Base-by-base conservation (phyloP, 192 early-diverging fungal species). In the Coemansia sp. region DNA sequence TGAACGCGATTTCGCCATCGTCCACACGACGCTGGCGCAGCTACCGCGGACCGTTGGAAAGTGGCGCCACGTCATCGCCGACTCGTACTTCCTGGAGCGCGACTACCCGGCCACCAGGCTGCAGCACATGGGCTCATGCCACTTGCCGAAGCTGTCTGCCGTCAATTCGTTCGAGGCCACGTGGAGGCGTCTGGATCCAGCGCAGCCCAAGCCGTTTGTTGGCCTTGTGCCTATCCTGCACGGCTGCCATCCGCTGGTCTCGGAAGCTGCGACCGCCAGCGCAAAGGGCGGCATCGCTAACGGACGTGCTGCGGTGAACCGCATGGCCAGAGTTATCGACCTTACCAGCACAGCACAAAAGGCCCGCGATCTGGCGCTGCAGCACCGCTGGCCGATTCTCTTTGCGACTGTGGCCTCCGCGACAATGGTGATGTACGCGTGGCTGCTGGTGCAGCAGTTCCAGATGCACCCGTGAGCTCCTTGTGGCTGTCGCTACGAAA, bases 141-240 rank as follows among this genome's bases (percentile, higher is more conserved):
- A 61, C 38, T 62, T 81, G 64, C 67, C 74, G 15, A 68, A 66
- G 41, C 59, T 66, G 26, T 81, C 79, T 24, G 79, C 57, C 1
- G 65, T 76, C 57, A 76, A 67, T 39, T 73, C 79, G 15, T 76
- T 65, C 36, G 78, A 76, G 56, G 63, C 69, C 0, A 76, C 78
- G 43, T 81, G 78, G 78, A 72, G 57, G 56, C 72, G 78, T 2
- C 41, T 81, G 73, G 78, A 81, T 58, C 78, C 78, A 4, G 78
- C 59, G 35, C 73, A 67, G 35, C 78, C 78, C 8, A 34, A 72
- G 61, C 35, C 41, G n/a, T 71, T 80, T 33, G 38, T 63, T 18
- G 51, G 49, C 11, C 53, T 81, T 26, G 62, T 81, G 4, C 78
- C 78, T 8, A 56, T 60, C 24, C 61, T 41, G 20, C 39, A 57